Evolutionary conservation across 2,329 filamentous ascomycete genomes (phyloP), one percentile per base, ranked within the genome.

Genomic region (Macrophomina pseudophaseolina): DNA sequence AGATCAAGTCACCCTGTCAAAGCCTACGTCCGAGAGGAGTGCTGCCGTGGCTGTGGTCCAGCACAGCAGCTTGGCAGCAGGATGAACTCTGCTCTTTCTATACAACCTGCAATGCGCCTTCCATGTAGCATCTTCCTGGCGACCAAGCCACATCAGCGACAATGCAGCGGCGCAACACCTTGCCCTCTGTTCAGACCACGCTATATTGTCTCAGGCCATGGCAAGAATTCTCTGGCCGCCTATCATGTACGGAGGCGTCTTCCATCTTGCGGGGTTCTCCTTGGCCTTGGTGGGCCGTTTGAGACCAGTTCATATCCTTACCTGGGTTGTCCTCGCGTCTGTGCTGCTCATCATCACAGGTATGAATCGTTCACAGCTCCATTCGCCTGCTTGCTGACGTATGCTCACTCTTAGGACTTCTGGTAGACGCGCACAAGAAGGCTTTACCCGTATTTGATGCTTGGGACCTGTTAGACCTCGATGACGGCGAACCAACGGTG

Each of bases 191-290:
- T 32, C 40, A 23, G 14, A 33, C 4, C 40, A 8, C 32, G 40
- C 40, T 12, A 46, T 40, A 14, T 30, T 16, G 14, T 59, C 33
- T 8, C 6, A 46, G 18, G 56, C 56, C 38, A 59, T 59, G 56
- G 56, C 40, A 46, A 59, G 40, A 44, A 33, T 59, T 12, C 56
- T 59, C 23, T 28, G 56, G 56, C 56, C 56, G 40, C 56, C 56
- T 44, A 33, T 33, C 14, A 12, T 59, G 16, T 40, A 44, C 14
- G 28, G 28, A 28, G 16, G 40, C 6, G 38, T 11, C 38, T 6
- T 11, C 12, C 56, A 32, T 33, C 42, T 59, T 35, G 56, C 40
- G 16, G 40, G 40, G 40, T 35, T n/a, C 30, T 35, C 56, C 40
- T 59, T 35, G 40, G 38, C 42, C 16, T 56, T 42, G 56, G 16